Base-by-base conservation (phyloP, 495 filamentous ascomycete genomes). In the Penicillium canescens region DNA sequence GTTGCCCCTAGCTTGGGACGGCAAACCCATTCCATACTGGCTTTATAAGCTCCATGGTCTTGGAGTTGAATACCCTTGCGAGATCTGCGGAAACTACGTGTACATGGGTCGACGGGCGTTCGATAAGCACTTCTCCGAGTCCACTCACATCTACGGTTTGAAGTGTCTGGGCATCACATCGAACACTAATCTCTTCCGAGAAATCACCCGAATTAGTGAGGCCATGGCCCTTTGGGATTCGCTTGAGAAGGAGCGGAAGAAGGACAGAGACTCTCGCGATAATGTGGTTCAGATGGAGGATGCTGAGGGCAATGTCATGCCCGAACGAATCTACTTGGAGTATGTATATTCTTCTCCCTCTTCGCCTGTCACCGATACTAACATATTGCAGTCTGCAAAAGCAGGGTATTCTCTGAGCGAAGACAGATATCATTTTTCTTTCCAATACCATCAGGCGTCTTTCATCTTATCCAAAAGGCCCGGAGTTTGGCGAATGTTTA, bases 21-120 rank as follows among this genome's bases (percentile, higher is more conserved):
- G 95, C 34, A 98, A 98, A 66, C 94, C 94, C 13, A 98, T 98
- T 62, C 94, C 94, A 12, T 98, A 92, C 77, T 98, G 94, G 94
- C 83, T 98, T 3, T 98, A 97, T 79, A 93, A 96, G 62, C 78
- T 98, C 13, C 94, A 98, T 65, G 94, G 94, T 11, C 78, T 98
- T 8, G 94, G 94, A 8, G 91, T 96, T 34, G 94, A 98, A 61
- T 96, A 96, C 57, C 80, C 86, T 3, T 98, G 94, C 74, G 93
- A 98, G 63, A 89, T 98, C 38, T 98, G 95, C 67, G 94, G 94
- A 43, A 97, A 97, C 71, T 96, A 89, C 65, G 91, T 97, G 43
- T 98, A 98, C 74, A 96, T 95, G 84, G 94, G 94, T 14, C 82
- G 94, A 38, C 83, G 94, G 16, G 93, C 92, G 2, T 98, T 96